Base-by-base conservation (phyloP, 306 rosid species). In the Quercus berberidifolia region DNA sequence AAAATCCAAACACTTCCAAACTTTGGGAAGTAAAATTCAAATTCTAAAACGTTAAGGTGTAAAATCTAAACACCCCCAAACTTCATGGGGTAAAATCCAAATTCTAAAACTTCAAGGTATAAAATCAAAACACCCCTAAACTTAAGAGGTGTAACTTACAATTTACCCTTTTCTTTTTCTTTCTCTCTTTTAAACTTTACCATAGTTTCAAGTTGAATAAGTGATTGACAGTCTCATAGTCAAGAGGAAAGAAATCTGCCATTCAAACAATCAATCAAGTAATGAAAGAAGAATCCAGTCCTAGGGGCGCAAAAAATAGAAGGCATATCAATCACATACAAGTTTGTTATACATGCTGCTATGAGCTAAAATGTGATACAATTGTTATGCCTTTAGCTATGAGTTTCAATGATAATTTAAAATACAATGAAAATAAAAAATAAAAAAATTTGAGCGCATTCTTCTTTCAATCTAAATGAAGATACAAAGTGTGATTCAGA, bases 1-100 rank as follows among this genome's bases (percentile, higher is more conserved):
- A 41, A 41, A 41, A 41, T 41, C 3, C 11, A 41, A 41, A 41
- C 12, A 41, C 46, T 0, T 0, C 0, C 11, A 41, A 41, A 41
- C 12, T 41, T 41, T 41, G 0, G 0, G 0, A 0, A 0, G 46
- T 41, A 41, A 41, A 8, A 41, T 41, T 41, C 1, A 41, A 41
- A 8, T 41, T 8, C 1, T 41, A 0, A 41, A 41, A 8, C 3
- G 3, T 41, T 8, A 41, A 0, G 0, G 0, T 41, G 12, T 41
- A 41, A 7, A 41, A 41, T 41, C 1, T 3, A 41, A 38, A 41
- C 3, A 41, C 46, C 0, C 3, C 46, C 1, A 41, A 41, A 8
- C 11, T 41, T 41, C 1, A 41, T 7, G 3, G 0, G 1, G 0
- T 41, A 41, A 41, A 41, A 41, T 41, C 9, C 46, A 41, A 41